Base-by-base conservation (phyloP, 805 yeast genomes). In the Pichia occidentalis region DNA sequence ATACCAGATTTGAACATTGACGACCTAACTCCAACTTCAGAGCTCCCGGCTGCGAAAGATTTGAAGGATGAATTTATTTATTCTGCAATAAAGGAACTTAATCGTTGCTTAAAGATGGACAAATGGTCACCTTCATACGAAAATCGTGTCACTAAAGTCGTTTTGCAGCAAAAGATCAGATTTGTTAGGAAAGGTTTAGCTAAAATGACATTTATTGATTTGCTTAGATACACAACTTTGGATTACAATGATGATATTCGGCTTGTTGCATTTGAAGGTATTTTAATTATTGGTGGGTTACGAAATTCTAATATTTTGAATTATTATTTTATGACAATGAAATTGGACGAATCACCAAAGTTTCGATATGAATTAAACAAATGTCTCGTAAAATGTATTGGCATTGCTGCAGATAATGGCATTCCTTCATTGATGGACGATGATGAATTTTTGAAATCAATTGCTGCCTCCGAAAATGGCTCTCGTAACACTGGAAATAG, bases 111-210 rank as follows among this genome's bases (percentile, higher is more conserved):
- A 47, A 77, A 87, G 44, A 69, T 92, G 61, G 97, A 90, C 52
- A 77, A 73, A 29, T 86, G 94, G 94, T 68, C 81, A 7, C 90
- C 96, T 1, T 80, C 95, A 0, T 76, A 73, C 44, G 80, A 76
- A 36, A 56, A 70, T 40, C 45, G 68, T 25, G 63, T 84, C 27
- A 68, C 87, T 13, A 59, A 66, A 20, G 63, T 74, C 5, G 74
- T 87, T 21, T 48, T 87, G 17, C 58, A 61, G 27, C 79, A 75
- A 45, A 83, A 80, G 45, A 67, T 83, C 29, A 57, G 65, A 25
- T 60, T 92, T 29, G 77, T 81, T 0, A 57, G 70, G 10, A 62
- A 64, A 14, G 85, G 86, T 0, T 57, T 77, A 8, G 63, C 73
- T 17, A 60, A 64, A 5, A 54, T 81, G 9, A 54, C 74, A 17